phyloP scores from a whole-genome alignment of 2,329 filamentous ascomycete genomes.

The Dactylonectria estremocensis region DNA sequence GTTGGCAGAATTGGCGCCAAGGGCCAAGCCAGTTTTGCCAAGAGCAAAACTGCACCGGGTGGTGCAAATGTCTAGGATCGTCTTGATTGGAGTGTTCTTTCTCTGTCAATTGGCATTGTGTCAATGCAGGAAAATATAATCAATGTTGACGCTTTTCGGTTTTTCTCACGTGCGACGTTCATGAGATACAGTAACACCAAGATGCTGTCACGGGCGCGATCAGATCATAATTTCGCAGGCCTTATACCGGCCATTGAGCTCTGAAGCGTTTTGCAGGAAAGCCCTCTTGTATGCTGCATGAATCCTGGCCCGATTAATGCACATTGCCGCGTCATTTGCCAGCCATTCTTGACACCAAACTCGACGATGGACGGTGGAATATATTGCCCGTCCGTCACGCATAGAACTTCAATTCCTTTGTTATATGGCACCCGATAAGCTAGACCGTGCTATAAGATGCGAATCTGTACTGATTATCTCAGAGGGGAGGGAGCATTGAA shows the following conservation, averaged over 20 bases:
- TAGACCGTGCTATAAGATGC: too few species aligned
- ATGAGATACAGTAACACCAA: not conserved
- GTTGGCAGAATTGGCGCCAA: conserved; percentile 42
- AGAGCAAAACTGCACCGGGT: conserved; percentile 44
- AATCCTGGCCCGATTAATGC: not conserved
- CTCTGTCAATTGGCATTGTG: not conserved
- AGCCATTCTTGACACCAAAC: too few species aligned
- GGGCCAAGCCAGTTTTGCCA: conserved; percentile 40
- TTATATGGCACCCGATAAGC: too few species aligned
- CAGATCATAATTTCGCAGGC: not conserved
- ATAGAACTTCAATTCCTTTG: too few species aligned
- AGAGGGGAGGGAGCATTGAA: too few species aligned
- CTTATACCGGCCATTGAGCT: not conserved
- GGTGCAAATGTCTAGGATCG: conserved; percentile 39
- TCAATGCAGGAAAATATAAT: not conserved
- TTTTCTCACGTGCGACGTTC: not conserved
- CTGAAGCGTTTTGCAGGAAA: not conserved
- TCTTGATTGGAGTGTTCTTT: conserved; percentile 1
- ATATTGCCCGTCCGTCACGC: too few species aligned
- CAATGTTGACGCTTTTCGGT: not conserved
- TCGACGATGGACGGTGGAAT: too few species aligned
- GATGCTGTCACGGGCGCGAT: not conserved
- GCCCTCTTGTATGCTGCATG: not conserved
- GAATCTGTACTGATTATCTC: too few species aligned
- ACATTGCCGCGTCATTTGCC: too few species aligned